These are phyloP conservation scores for Gossypium schwendimanii DNA, from an alignment of 441 rosid species.

Conservation along the genomic window DNA sequence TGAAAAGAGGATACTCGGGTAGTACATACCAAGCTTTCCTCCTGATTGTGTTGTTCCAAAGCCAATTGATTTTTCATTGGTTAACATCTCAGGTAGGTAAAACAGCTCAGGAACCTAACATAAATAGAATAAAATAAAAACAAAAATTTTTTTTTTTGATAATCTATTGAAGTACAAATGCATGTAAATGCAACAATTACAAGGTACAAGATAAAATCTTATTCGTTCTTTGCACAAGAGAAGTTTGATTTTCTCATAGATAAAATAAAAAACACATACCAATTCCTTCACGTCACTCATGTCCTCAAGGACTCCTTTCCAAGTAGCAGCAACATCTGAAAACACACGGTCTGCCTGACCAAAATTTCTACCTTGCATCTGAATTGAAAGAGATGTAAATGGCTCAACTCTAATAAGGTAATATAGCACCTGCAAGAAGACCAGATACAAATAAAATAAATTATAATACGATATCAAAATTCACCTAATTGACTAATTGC, in stretches of 20 bases:
- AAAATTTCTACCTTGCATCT: constrained; percentile 97
- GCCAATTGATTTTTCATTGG: constrained; percentile 78
- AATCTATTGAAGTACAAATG: constrained; percentile 10
- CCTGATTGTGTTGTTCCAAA: constrained; percentile 89
- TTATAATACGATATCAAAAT: constrained; percentile 7
- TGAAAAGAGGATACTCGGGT: constrained; percentile 15
- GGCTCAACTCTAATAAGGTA: constrained; percentile 97
- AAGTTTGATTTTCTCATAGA: constrained; percentile 12
- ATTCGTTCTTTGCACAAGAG: neutral
- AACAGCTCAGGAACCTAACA: constrained; percentile 93
- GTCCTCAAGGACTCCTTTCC: constrained; percentile 95
- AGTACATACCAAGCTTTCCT: constrained; percentile 72
- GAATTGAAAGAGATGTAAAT: constrained; percentile 88
- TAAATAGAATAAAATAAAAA: constrained; percentile 12
- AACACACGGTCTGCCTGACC: constrained; percentile 99
- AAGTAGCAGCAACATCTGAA: constrained; percentile 82
- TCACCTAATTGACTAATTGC: constrained; percentile 9
- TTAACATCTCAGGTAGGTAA: constrained; percentile 88
- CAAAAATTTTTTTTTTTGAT: neutral
- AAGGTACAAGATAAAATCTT: neutral
- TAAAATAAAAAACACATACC: constrained; percentile 42
- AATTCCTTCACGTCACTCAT: constrained; percentile 99
- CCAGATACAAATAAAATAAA: constrained; percentile 14
- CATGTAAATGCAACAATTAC: constrained; percentile 8
- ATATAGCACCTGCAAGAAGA: constrained; percentile 68